Conservation (phyloP, 1,284 basidiomycete species). For the Sanghuangporus sanghuang region DNA sequence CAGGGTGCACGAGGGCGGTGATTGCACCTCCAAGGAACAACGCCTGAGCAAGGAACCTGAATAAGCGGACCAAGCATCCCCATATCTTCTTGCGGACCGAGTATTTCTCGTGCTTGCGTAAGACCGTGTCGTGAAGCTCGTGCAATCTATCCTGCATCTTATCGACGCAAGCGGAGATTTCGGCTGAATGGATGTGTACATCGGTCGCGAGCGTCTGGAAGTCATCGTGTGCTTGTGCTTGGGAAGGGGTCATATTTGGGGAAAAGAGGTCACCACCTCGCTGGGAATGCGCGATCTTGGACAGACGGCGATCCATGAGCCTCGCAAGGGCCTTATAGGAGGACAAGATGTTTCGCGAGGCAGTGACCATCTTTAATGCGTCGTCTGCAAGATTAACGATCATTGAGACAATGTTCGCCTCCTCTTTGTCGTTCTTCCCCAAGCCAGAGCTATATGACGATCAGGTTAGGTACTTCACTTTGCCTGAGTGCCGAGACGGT, state of each 20-base stretch:
- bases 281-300: background rate
- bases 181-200: background rate
- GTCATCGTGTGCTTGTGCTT: background rate
- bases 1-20: constrained; percentile 3
- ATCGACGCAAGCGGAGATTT: constrained; percentile 3
- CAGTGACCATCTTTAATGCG: background rate
- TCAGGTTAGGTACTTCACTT: background rate
- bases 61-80: constrained; percentile 4
- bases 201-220: constrained; percentile 7
- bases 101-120: constrained; percentile 5
- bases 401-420: background rate
- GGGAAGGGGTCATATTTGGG: background rate
- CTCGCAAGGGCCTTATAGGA: constrained; percentile 6
- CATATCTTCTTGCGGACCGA: constrained; percentile 6
- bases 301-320: constrained; percentile 3
- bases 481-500: background rate
- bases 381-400: constrained; percentile 1
- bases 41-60: background rate
- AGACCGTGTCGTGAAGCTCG: background rate
- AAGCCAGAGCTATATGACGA: background rate
- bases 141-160: constrained; percentile 1
- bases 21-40: background rate
- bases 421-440: constrained; percentile 11
- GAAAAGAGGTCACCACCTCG: constrained; percentile 6
- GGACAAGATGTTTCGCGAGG: constrained; percentile 1